Conservation (phyloP, 208 protist genomes). For the Trypanosoma lewisi region DNA sequence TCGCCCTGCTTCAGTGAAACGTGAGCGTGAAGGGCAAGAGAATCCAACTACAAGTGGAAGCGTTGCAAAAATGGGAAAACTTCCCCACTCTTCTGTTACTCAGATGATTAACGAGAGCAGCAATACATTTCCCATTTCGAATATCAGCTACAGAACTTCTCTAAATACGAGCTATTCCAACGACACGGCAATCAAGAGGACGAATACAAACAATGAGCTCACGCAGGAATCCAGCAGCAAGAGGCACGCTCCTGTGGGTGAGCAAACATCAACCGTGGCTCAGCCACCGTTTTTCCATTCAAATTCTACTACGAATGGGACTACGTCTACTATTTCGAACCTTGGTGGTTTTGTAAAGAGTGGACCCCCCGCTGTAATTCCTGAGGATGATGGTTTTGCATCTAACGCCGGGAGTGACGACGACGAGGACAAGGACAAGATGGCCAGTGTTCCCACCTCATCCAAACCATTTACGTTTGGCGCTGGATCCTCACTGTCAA, state of each 20-base stretch:
- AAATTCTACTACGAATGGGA: background rate
- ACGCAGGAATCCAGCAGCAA: background rate
- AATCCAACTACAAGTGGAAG: background rate
- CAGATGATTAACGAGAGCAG: constrained; percentile 17
- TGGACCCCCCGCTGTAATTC: constrained; percentile 54
- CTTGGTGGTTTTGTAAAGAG: constrained; percentile 42
- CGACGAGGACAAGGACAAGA: constrained; percentile 22
- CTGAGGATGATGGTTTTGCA: constrained; percentile 68
- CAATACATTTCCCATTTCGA: constrained; percentile 21
- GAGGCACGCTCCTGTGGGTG: background rate
- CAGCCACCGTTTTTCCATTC: background rate
- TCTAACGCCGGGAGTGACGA: constrained; percentile 59
- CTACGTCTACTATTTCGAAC: too few species aligned
- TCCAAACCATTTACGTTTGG: constrained; percentile 28
- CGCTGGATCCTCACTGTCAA: constrained; percentile 4
- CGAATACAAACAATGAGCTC: background rate
- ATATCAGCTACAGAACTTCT: constrained; percentile 22
- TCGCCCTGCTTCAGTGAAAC: constrained; percentile 6
- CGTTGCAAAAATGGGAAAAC: background rate
- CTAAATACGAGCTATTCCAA: constrained; percentile 19
- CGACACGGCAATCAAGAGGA: background rate
- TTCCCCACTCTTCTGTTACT: background rate
- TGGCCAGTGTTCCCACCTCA: background rate
- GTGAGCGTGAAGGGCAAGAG: constrained; percentile 7
- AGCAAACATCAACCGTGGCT: background rate